These are phyloP conservation scores for Trichosporon ovoides DNA, from an alignment of 1,284 basidiomycete species.

Conservation along the genomic window DNA sequence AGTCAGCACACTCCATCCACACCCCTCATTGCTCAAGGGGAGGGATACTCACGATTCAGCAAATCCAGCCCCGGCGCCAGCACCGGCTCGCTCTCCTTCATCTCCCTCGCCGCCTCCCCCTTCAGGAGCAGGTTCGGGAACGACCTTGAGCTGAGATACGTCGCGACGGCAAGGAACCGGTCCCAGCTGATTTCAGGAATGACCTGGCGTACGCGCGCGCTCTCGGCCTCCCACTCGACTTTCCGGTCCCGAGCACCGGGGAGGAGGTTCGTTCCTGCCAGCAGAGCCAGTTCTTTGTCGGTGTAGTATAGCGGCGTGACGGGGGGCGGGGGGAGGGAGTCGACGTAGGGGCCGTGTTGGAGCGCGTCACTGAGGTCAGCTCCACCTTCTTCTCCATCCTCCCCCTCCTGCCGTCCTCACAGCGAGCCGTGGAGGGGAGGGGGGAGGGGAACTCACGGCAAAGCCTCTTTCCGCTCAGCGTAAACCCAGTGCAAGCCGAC, in stretches of 20 bases:
- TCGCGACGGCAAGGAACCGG: conserved; percentile 62
- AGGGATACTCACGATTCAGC: conserved; percentile 60
- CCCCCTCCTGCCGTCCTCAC: too few relatives aligned
- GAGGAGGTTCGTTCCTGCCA: conserved; percentile 70
- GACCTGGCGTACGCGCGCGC: conserved; percentile 50
- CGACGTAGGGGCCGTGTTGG: conserved; percentile 58
- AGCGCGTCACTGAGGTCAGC: conserved; percentile 38
- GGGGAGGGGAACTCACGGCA: conserved; percentile 22
- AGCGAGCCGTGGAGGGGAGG: too few relatives aligned
- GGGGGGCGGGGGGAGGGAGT: conserved; percentile 58
- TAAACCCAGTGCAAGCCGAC: conserved; percentile 66
- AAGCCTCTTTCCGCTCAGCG: conserved; percentile 15
- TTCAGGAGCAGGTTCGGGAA: conserved; percentile 73
- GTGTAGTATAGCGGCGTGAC: conserved; percentile 74
- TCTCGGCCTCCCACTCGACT: conserved; percentile 53
- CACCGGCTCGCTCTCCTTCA: conserved; percentile 59
- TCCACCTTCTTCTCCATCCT: too few relatives aligned
- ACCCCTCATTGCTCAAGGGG: too few relatives aligned
- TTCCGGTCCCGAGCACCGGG: conserved; percentile 64
- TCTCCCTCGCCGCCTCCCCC: conserved; percentile 11
- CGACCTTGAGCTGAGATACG: conserved; percentile 75
- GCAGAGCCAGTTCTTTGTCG: conserved; percentile 57
- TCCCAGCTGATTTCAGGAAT: conserved; percentile 63
- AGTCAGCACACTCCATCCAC: not conserved
- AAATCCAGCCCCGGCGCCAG: conserved; percentile 79